These are phyloP conservation scores for Saccharomycodes ludwigii DNA, from an alignment of 805 yeast species.

Conservation along the genomic window DNA sequence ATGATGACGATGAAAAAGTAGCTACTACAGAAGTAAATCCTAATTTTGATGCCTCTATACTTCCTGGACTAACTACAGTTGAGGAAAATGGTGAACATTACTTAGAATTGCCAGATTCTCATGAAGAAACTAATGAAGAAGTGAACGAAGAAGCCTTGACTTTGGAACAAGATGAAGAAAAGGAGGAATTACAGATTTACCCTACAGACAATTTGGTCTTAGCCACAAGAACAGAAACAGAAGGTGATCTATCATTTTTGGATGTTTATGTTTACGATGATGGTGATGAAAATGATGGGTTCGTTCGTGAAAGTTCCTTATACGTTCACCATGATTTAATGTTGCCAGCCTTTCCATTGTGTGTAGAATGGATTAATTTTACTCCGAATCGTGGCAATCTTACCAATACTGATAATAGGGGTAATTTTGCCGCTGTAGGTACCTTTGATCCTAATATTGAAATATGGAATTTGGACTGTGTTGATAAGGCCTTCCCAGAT, in stretches of 20 bases:
- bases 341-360: slow-evolving; percentile 94
- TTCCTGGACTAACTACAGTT: slow-evolving; percentile 7
- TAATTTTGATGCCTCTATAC: slow-evolving; percentile 24
- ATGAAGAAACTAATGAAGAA: slow-evolving; percentile 29
- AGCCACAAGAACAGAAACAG: slow-evolving; percentile 69
- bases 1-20: slow-evolving; percentile 55
- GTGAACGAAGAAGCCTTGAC: slow-evolving; percentile 21
- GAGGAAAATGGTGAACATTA: slow-evolving; percentile 22
- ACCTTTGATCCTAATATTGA: slow-evolving; percentile 97
- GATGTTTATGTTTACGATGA: slow-evolving; percentile 94
- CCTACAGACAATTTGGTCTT: slow-evolving; percentile 84
- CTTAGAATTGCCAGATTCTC: slow-evolving; percentile 17
- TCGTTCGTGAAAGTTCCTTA: slow-evolving; percentile 58
- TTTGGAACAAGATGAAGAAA: slow-evolving; percentile 57
- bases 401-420: slow-evolving; percentile 38
- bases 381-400: slow-evolving; percentile 35
- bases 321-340: slow-evolving; percentile 94
- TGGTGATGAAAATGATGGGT: slow-evolving; percentile 55
- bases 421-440: slow-evolving; percentile 93
- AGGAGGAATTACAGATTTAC: slow-evolving; percentile 70
- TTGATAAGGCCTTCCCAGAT: slow-evolving; percentile 93
- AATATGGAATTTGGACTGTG: slow-evolving; percentile 86
- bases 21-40: slow-evolving; percentile 21
- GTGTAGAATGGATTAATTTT: slow-evolving; percentile 90
- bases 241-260: slow-evolving; percentile 83